Base-by-base conservation (phyloP, 2,329 filamentous ascomycete genomes). In the Aspergillus cejpii region DNA sequence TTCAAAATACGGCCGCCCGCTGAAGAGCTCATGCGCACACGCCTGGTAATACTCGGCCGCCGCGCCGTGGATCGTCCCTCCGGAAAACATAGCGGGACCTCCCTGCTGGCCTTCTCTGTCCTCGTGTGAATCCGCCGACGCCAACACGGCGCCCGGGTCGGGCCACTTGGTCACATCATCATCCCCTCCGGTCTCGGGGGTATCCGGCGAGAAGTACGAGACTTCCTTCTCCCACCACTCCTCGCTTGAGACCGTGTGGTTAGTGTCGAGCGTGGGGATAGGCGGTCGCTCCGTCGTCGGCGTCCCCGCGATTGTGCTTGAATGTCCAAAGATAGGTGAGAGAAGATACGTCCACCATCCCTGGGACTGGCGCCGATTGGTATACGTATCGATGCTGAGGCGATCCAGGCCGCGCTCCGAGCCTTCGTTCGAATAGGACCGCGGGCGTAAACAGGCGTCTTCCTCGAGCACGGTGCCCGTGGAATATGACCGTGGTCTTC, bases 301-400 rank as follows among this genome's bases (percentile, higher is more conserved):
- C 14, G 58, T 63, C 47, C 61, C 59, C 1, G 55, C 50, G 2
- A 64, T 40, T 2, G 66, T 66, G 44, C 58, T 65, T 19, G 64
- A 66, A 29, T 65, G 61, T 23, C 63, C 60, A 19, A 73, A 48
- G 5, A 73, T 56, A 1, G 72, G 72, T 1, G 72, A 73, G 2
- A 73, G 62, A 17, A 74, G 58, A 37, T 68, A 63, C 21, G 67
- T 74, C 72, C 72, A 75, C 72, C 72, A 75, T 14, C 72, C 72
- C 45, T 73, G 68, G 0, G 72, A 74, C 20, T 65, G 58, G 23
- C 62, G 72, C 37, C 67, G 60, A 31, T 58, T 64, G 3, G 58
- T 47, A 17, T 66, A 53, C 3, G 65, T 66, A 39, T 67, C 66
- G 15, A 68, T 57, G 29, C 62, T 67, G 3, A 63, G 54, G 6